Evolutionary conservation across 331 rosid species (phyloP), one percentile per base, ranked within the genome.

Genomic region (Arachis monticola): DNA sequence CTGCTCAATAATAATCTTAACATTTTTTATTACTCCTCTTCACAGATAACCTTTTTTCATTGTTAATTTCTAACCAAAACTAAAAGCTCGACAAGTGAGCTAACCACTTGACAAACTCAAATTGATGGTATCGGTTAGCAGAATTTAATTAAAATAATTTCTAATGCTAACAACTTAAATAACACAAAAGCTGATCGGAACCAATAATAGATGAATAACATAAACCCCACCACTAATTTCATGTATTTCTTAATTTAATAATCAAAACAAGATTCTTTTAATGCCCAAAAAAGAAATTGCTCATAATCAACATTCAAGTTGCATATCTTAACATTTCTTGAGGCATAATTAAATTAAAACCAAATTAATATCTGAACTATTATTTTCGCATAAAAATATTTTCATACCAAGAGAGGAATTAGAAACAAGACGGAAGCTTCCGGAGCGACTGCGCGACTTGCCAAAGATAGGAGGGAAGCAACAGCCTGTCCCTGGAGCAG

Each of bases 401-500:
- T 22, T 22, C 27, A 22, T 52, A 79, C 77, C 69, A 10, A 62
- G 65, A 63, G 79, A 67, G 45, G 81, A 64, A 58, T 42, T 45
- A 69, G 40, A 69, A 5, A 44, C 9, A 17, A 66, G 53, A 79
- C 58, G 73, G 70, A 61, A 76, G 79, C 67, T 62, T 10, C 77
- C 76, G 44, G 53, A 74, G 14, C 69, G 60, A 30, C 72, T 46
- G 5, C 67, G 44, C 7, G 79, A 56, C 4, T 67, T 13, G 12
- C 38, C 64, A 8, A 75, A 56, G 27, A 32, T 64, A 45, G 73
- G 61, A n/a, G 87, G 84, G 74, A 88, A 88, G 75, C 88, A 83
- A 57, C 87, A 81, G 47, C 86, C 73, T 5, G 48, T 35, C 86
- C 81, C 79, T 70, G 27, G 27, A 22, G 40, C 69, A 53, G 84